phyloP scores from a whole-genome alignment of 2,329 filamentous ascomycete species.

The Aureobasidium sp. region DNA sequence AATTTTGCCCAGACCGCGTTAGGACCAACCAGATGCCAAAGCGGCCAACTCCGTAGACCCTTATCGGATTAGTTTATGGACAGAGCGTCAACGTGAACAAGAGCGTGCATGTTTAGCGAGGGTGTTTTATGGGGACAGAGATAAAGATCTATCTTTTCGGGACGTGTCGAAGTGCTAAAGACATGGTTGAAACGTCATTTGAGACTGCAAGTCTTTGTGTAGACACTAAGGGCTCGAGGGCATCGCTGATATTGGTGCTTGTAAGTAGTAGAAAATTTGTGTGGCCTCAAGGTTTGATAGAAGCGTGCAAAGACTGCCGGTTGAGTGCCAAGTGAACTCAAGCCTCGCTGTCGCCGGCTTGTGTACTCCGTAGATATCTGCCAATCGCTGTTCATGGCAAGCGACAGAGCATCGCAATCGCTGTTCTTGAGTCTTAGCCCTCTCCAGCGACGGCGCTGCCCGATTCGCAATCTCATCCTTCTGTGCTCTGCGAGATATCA shows the following conservation, averaged over 20 bases:
- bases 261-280: neutral
- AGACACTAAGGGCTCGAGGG: neutral
- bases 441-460: neutral
- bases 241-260: neutral
- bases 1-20: neutral
- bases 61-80: constrained; percentile 5
- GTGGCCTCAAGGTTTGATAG: neutral
- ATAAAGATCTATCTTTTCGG: neutral
- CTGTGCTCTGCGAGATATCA: neutral
- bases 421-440: neutral
- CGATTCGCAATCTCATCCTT: neutral
- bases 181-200: neutral
- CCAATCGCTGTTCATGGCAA: neutral
- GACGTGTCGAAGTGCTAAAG: neutral
- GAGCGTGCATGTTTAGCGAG: constrained; percentile 2
- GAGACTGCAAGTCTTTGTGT: neutral
- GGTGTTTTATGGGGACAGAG: neutral
- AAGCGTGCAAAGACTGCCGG: neutral
- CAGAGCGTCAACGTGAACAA: neutral
- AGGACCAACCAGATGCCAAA: constrained; percentile 2
- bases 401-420: neutral
- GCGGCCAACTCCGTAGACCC: constrained; percentile 7
- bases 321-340: constrained; percentile 10
- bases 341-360: constrained; percentile 3
- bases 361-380: neutral